Evolutionary conservation across 2,329 filamentous ascomycete species (phyloP), one percentile per base, ranked within the genome.

Genomic region (Fusarium sarcochroum): DNA sequence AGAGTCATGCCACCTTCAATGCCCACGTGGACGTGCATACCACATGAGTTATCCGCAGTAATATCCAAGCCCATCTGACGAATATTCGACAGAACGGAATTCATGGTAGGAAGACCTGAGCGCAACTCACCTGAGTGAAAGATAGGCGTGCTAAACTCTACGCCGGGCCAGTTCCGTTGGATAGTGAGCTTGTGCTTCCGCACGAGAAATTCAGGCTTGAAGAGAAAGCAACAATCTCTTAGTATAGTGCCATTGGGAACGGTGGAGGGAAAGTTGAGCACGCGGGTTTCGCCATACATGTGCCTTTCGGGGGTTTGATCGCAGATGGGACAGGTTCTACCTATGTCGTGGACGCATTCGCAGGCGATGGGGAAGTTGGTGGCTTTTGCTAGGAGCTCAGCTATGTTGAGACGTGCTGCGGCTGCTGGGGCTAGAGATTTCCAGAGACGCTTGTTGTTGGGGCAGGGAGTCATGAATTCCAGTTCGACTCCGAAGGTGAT

Each of bases 11-110:
- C 75, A 1, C 20, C 37, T 15, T 63, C 56, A 11, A 69, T 50
- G 11, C 75, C 73, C 3, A 76, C 63, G 11, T 76, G 73, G 5
- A 76, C 48, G 27, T 76, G 73, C 34, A 76, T 56, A 4, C 75
- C 73, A 18, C 75, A 76, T 4, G 53, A 58, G 4, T 47, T 44
- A 42, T 76, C 68, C 2, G 57, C 66, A 0, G n/a, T 42, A 13
- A 74, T 70, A 0, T 58, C 13, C 13, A 53, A 15, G 3, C 25
- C 53, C 2, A 63, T 52, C 13, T 48, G 15, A 1, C 70, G 53
- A 45, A 75, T 51, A 2, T 37, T 58, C 3, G 46, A 34, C 9
- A 76, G 15, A 2, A 60, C 18, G 1, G 45, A 23, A 2, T 23
- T 37, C 18, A 72, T 48, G 0, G 42, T 47, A 3, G 50, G 41